Conservation (phyloP, 2,329 filamentous ascomycete genomes). For the Pestalotiopsis sp. region DNA sequence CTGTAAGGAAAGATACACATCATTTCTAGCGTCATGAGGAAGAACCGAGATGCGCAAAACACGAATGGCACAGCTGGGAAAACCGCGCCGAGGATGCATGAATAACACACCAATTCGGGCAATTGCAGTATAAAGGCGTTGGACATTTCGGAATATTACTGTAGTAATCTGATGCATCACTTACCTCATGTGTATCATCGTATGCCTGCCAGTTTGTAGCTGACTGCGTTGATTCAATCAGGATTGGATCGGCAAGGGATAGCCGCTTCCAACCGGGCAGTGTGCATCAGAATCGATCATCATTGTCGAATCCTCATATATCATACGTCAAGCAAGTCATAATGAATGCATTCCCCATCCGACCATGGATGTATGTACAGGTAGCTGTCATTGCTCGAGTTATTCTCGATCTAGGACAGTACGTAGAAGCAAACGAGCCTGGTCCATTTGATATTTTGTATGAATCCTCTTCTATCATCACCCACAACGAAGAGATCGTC, state of each 20-base stretch:
- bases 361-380: neutral
- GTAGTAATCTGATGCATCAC: neutral
- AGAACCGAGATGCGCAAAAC: neutral
- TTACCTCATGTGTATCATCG: neutral
- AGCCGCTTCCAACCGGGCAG: neutral
- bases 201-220: neutral
- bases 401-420: no score
- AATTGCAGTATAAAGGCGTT: neutral
- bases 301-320: neutral
- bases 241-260: neutral
- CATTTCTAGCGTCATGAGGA: neutral
- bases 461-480: neutral
- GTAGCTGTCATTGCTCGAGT: neutral
- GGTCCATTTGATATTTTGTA: neutral
- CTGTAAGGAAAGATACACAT: neutral
- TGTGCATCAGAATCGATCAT: neutral
- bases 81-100: neutral
- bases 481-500: slow-evolving; percentile 3
- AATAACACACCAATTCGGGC: neutral
- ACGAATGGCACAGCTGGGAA: neutral
- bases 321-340: neutral
- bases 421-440: no score
- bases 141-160: neutral
- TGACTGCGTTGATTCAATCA: neutral
- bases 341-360: neutral